These are phyloP conservation scores for Cerioporus squamosus DNA, from an alignment of 1,284 basidiomycete genomes.

Conservation along the genomic window DNA sequence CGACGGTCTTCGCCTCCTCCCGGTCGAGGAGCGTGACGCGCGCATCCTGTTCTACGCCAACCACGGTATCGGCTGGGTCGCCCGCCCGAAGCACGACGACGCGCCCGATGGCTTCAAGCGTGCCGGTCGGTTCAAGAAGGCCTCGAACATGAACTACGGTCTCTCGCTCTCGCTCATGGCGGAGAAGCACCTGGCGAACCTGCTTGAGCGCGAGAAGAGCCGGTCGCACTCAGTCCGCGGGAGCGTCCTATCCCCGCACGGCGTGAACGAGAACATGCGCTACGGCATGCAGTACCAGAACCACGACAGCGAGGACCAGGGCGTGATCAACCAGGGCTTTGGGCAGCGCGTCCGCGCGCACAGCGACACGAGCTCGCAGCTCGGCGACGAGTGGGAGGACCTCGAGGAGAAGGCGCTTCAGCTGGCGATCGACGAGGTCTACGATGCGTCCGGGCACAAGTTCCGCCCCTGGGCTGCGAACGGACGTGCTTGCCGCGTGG, in stretches of 20 bases:
- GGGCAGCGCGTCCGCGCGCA: slow-evolving; percentile 22
- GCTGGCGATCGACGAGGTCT: slow-evolving; percentile 48
- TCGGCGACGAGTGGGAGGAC: slow-evolving; percentile 30
- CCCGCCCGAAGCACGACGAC: slow-evolving; percentile 72
- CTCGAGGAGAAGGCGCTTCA: slow-evolving; percentile 45
- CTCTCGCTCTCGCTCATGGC: slow-evolving; percentile 73
- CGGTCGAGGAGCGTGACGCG: slow-evolving; percentile 61
- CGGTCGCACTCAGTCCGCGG: slow-evolving; percentile 7
- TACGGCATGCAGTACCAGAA: slow-evolving; percentile 42
- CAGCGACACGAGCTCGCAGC: slow-evolving; percentile 19
- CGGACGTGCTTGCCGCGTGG: slow-evolving; percentile 42
- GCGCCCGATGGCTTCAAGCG: slow-evolving; percentile 70
- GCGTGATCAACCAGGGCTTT: slow-evolving; percentile 22
- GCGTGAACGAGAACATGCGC: slow-evolving; percentile 27
- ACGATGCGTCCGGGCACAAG: slow-evolving; percentile 39
- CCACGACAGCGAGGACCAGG: slow-evolving; percentile 38
- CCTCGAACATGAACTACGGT: slow-evolving; percentile 89
- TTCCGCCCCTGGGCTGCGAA: slow-evolving; percentile 49
- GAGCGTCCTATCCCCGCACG: slow-evolving; percentile 9
- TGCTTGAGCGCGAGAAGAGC: slow-evolving; percentile 39
- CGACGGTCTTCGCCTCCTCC: slow-evolving; percentile 56
- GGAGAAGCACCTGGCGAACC: slow-evolving; percentile 68
- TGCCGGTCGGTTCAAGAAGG: slow-evolving; percentile 91
- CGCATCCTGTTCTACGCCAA: slow-evolving; percentile 79
- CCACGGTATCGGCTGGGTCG: slow-evolving; percentile 84